Base-by-base conservation (phyloP, 208 protist species). In the Trichomonas vaginalis region DNA sequence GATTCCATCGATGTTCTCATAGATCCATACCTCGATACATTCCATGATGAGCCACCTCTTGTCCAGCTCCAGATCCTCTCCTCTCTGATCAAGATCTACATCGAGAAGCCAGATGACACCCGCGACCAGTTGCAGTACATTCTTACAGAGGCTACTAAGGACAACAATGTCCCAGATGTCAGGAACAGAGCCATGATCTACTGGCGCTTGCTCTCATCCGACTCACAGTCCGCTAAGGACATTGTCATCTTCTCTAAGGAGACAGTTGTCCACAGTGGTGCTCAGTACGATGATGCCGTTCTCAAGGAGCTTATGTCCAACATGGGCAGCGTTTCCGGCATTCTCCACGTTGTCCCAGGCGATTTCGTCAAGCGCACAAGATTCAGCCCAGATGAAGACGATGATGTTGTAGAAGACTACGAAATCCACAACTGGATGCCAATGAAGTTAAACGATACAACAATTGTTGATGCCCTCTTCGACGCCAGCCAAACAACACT, bases 1-100 rank as follows among this genome's bases (percentile, higher is more conserved):
- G 98, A 98, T 56, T 98, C 98, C 96, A 98, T 98, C 35, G 98
- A 97, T 87, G 97, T 98, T 51, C 97, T 99, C 32, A 97, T 99
- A 86, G 97, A 98, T 62, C 96, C 40, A 46, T 95, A 61, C 39
- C 27, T 95, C 23, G 86, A 95, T 39, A 95, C 45, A 47, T 95
- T 95, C 47, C 45, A 95, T 17, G 86, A 95, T 61, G 86, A 95
- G 39, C n/a, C 21, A n/a, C 47, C 47, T 10, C 40, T 39, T 51
- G 86, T 95, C 21, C 86, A 95, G 39, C 39, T 95, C 3, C 86
- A 95, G 47, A 61, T 95, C 27, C 27, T 95, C 0, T 61, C 86
- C 8, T 27, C 86, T n/a, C 21, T 56, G 12, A 32, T 95, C 37
- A 95, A 95, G 39, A 17, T 95, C 3, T 95, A 61, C 39, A 61